A percentile compares a stretch with the other conserved stretches of the same genome.
These are phyloP conservation scores for Diaporthe sp. DNA, from an alignment of 2,329 filamentous ascomycete species.

Conservation along the genomic window DNA sequence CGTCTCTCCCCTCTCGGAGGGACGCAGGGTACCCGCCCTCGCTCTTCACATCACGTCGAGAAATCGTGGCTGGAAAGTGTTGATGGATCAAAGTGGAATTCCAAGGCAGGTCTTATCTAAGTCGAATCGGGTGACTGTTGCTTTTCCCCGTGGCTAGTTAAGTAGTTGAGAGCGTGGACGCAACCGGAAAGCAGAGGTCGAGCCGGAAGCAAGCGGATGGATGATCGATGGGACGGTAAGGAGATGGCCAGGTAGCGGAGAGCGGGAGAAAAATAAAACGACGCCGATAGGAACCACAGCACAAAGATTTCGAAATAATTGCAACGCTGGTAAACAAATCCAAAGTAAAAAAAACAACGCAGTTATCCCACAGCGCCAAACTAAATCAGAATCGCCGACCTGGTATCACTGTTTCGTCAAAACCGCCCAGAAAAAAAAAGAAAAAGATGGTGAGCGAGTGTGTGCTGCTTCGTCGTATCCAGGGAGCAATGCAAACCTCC, in stretches of 20 bases:
- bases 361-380: slow-evolving; percentile 32
- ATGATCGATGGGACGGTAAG: not conserved
- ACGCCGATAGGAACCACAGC: not conserved
- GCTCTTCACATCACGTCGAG: slow-evolving; percentile 8
- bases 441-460: slow-evolving; percentile 30
- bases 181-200: not conserved
- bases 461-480: slow-evolving; percentile 22
- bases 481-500: slow-evolving; percentile 22
- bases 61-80: not conserved
- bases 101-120: slow-evolving; percentile 24
- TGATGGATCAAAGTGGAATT: slow-evolving; percentile 4
- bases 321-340: slow-evolving; percentile 21
- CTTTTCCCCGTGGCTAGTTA: slow-evolving; percentile 11
- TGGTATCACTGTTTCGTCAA: slow-evolving; percentile 38
- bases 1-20: not conserved
- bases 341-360: slow-evolving; percentile 5
- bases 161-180: not conserved
- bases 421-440: slow-evolving; percentile 17
- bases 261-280: not conserved
- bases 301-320: not conserved
- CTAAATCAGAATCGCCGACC: slow-evolving; percentile 37
- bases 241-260: slow-evolving; percentile 3
- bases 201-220: not conserved
- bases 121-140: slow-evolving; percentile 26
- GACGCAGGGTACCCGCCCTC: not conserved